These are phyloP conservation scores for Fraxinus sp. DNA, from an alignment of 305 asterid species.

Conservation along the genomic window DNA sequence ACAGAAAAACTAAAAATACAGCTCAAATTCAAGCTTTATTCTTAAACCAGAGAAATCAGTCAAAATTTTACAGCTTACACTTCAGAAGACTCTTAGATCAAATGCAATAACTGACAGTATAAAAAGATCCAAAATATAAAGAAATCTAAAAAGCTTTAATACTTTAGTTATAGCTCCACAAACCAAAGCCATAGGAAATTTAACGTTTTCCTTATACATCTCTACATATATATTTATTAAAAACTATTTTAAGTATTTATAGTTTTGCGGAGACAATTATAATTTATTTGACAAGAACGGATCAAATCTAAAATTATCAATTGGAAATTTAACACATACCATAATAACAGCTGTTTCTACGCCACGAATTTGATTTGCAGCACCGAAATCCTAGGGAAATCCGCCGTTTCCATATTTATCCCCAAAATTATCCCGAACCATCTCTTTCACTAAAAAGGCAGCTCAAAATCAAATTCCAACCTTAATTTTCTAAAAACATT, in stretches of 20 bases:
- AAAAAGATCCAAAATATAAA: conserved; percentile 31
- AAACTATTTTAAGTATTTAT: conserved; percentile 1
- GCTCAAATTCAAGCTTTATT: background rate
- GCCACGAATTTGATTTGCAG: conserved; percentile 18
- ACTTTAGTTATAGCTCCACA: background rate
- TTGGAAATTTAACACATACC: conserved; percentile 31
- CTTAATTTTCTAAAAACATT: conserved; percentile 16
- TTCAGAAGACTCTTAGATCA: conserved; percentile 17
- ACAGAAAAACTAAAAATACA: background rate
- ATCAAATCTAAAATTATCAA: conserved; percentile 12
- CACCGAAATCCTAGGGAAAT: conserved; percentile 47
- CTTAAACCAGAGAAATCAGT: conserved; percentile 12
- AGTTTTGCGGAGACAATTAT: conserved; percentile 12
- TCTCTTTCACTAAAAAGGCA: conserved; percentile 20
- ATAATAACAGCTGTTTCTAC: conserved; percentile 22
- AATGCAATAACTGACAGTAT: conserved; percentile 4
- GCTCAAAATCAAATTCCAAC: conserved; percentile 22
- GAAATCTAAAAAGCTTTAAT: background rate
- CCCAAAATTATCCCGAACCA: conserved; percentile 26
- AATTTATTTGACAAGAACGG: conserved; percentile 1
- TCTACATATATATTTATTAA: conserved; percentile 17
- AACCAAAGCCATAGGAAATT: conserved; percentile 10
- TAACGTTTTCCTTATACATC: conserved; percentile 21
- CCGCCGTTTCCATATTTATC: conserved; percentile 31
- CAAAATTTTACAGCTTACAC: conserved; percentile 10